Conservation (phyloP, 192 early-diverging fungal species). For the Chytriomyces sp. region DNA sequence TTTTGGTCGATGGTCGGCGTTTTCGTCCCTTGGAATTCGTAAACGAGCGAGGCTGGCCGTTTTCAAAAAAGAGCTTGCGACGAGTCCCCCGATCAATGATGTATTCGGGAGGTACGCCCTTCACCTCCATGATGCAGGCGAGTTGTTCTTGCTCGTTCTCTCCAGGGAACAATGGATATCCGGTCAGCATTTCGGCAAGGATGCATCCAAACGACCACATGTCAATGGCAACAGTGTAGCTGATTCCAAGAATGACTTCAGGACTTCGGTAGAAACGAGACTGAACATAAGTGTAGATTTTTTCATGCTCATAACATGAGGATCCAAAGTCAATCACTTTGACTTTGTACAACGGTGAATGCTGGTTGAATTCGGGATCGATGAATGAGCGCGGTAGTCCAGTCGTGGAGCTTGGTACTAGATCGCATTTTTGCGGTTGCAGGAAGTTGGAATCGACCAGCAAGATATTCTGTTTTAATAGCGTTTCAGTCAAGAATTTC, state of each 20-base stretch:
- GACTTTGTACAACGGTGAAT: conserved; percentile 62
- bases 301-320: conserved; percentile 90
- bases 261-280: conserved; percentile 95
- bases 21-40: conserved; percentile 89
- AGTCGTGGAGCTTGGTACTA: conserved; percentile 15
- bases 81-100: conserved; percentile 81
- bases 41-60: conserved; percentile 58
- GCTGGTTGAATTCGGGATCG: conserved; percentile 52
- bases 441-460: conserved; percentile 67
- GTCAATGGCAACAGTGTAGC: conserved; percentile 92
- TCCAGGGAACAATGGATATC: conserved; percentile 94
- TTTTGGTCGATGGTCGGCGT: conserved; percentile 78
- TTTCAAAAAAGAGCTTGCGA: conserved; percentile 82
- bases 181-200: conserved; percentile 79
- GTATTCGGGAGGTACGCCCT: conserved; percentile 79
- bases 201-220: conserved; percentile 98
- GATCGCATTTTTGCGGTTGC: conserved; percentile 48
- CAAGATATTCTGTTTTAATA: conserved; percentile 73
- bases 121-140: conserved; percentile 93
- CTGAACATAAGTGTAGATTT: conserved; percentile 98
- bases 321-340: conserved; percentile 99
- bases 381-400: conserved; percentile 32
- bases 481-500: neutral
- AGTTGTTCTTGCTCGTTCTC: conserved; percentile 98
- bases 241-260: conserved; percentile 91